Conservation (phyloP, 352 stramenopile genomes). For the Pythium folliculosum region DNA sequence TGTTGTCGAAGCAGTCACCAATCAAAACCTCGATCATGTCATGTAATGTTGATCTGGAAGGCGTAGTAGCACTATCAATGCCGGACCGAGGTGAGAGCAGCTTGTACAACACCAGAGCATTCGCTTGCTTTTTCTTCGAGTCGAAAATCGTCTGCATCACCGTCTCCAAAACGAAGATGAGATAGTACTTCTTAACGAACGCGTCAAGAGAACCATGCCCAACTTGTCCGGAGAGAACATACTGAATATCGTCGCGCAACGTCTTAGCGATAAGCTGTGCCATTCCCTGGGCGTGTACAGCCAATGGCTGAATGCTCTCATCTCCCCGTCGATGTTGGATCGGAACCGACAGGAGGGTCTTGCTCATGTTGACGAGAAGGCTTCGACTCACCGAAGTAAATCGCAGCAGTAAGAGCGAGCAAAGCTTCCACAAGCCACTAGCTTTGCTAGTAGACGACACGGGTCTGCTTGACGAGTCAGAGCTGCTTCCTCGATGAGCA, state of each 20-base stretch:
- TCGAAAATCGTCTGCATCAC: conserved; percentile 75
- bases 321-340: conserved; percentile 70
- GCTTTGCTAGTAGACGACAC: conserved; percentile 11
- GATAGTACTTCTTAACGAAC: conserved; percentile 77
- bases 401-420: conserved; percentile 73
- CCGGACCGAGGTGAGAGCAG: conserved; percentile 36
- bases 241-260: conserved; percentile 54
- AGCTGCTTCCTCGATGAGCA: conserved; percentile 41
- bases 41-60: conserved; percentile 17
- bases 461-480: not conserved
- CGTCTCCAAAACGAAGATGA: conserved; percentile 80
- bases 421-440: conserved; percentile 76
- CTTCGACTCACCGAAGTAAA: conserved; percentile 75
- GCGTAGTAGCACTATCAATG: not conserved
- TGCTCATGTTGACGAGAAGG: conserved; percentile 63
- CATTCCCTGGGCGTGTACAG: conserved; percentile 57
- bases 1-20: conserved; percentile 8
- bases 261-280: conserved; percentile 46
- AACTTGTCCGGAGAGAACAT: conserved; percentile 38
- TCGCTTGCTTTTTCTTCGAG: conserved; percentile 74
- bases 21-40: conserved; percentile 21
- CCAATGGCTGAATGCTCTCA: conserved; percentile 53
- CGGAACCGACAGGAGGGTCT: conserved; percentile 63
- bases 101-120: conserved; percentile 70
- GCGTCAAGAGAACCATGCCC: conserved; percentile 26